phyloP scores from a whole-genome alignment of 83 land plant species.

The Larix sibirica region DNA sequence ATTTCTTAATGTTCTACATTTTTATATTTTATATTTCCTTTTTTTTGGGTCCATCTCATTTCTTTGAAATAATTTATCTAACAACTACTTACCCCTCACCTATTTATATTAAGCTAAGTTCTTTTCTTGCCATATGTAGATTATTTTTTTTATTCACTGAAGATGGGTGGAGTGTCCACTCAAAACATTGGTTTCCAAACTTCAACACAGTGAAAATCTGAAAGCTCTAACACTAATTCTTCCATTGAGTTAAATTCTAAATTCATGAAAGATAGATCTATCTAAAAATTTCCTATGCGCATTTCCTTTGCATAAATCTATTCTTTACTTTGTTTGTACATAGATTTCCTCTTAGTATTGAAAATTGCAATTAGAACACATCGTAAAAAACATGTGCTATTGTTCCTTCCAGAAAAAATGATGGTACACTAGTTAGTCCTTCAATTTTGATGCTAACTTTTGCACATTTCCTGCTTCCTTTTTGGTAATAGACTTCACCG shows the following conservation, averaged over 20 bases:
- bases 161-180: too few species aligned
- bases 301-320: conserved; percentile 45
- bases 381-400: conserved; percentile 32
- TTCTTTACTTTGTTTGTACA: conserved; percentile 34
- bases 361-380: conserved; percentile 24
- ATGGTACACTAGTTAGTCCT: conserved; percentile 21
- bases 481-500: conserved; percentile 24
- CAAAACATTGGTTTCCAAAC: too few species aligned
- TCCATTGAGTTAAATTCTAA: conserved; percentile 45
- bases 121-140: too few species aligned
- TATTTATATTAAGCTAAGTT: too few species aligned
- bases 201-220: too few species aligned
- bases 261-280: conserved; percentile 45
- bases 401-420: conserved; percentile 27
- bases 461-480: conserved; percentile 35
- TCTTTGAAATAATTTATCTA: too few species aligned
- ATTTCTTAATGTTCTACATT: too few species aligned
- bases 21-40: too few species aligned
- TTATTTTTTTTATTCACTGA: too few species aligned
- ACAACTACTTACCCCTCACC: too few species aligned
- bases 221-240: too few species aligned
- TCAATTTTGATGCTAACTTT: conserved; percentile 17
- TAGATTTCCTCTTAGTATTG: conserved; percentile 25
- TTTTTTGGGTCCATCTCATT: too few species aligned
- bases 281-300: conserved; percentile 49